Base-by-base conservation (phyloP, 345 rosid species). In the Camelina neglecta region DNA sequence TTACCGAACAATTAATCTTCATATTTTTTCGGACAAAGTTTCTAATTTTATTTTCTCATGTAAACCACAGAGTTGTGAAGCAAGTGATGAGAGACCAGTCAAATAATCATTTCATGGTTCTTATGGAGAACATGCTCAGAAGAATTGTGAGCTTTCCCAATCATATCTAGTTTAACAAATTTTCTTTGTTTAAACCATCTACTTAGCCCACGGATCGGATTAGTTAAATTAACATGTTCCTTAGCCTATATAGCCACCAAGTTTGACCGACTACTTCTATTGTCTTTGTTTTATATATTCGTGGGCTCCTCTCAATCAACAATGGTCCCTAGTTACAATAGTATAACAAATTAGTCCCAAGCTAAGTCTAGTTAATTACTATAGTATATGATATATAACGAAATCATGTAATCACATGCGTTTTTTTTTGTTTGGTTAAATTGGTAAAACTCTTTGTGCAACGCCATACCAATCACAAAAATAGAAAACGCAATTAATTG, bases 111-210 rank as follows among this genome's bases (percentile, higher is more conserved):
- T 47, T 84, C 26, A 75, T 56, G 47, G 38, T 61, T 24, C 51
- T 21, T 29, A 65, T 93, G 65, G 93, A 90, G 81, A 89, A 89
- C 33, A 66, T 66, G 33, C 0, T 90, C 6, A 83, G 89, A 58
- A 44, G 16, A 75, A 74, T 74, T 78, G 98, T 93, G 65, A 65
- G 88, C 55, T 16, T 47, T 20, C n/a, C 16, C 38, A 18, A 23
- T 49, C 26, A 10, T 60, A 56, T 75, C 3, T 38, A 33, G 2
- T 4, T 75, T 50, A 29, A 59, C 60, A 29, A 7, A 48, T 23
- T 57, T 24, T 16, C 3, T 24, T 65, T 69, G 24, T 7, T 49
- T 60, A 72, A 53, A 39, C 38, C 15, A 65, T 47, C 4, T 29
- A 29, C 31, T 29, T 29, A 29, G 31, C 5, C 31, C 31, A 29